Percentiles rank a stretch among this genome's conserved stretches.
phyloP scores from a whole-genome alignment of 495 filamentous ascomycete genomes.

The Hypomontagnella submonticulosa region DNA sequence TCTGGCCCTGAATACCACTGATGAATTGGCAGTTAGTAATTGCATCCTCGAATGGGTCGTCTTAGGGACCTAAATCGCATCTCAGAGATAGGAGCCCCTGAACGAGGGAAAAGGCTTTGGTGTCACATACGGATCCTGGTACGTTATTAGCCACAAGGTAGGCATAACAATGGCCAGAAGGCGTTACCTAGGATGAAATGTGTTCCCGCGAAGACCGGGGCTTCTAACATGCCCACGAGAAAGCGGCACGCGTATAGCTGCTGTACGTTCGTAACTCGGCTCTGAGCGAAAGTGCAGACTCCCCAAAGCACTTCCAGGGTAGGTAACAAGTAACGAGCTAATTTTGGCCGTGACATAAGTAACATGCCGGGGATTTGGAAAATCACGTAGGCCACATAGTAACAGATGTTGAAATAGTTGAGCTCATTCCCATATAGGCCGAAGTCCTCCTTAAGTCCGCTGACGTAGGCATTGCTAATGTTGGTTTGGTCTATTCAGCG shows the following conservation, averaged over 20 bases:
- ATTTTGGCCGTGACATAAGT: conserved; percentile 53
- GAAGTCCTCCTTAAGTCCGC: conserved; percentile 50
- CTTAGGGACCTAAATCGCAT: too few relatives aligned
- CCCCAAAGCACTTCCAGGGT: conserved; percentile 52
- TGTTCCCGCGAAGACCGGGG: conserved; percentile 54
- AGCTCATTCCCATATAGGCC: conserved; percentile 51
- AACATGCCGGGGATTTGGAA: conserved; percentile 59
- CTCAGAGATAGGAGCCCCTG: too few relatives aligned
- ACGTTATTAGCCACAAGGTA: conserved; percentile 37
- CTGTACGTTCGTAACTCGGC: conserved; percentile 46
- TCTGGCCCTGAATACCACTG: conserved; percentile 45
- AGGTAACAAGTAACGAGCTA: conserved; percentile 54
- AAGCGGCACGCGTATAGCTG: conserved; percentile 53
- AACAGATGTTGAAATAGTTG: conserved; percentile 61
- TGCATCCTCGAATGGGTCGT: too few relatives aligned
- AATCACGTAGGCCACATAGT: conserved; percentile 52
- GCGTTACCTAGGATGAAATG: conserved; percentile 41
- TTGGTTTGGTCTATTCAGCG: conserved; percentile 45
- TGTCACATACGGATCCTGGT: conserved; percentile 40
- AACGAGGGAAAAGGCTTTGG: too few relatives aligned
- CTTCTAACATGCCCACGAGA: conserved; percentile 62
- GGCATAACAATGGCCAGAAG: not conserved
- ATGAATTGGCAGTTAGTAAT: too few relatives aligned
- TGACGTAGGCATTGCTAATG: conserved; percentile 53
- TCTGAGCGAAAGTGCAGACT: conserved; percentile 50